These are phyloP conservation scores for Phytophthora cryptogea DNA, from an alignment of 352 stramenopile genomes.

Conservation along the genomic window DNA sequence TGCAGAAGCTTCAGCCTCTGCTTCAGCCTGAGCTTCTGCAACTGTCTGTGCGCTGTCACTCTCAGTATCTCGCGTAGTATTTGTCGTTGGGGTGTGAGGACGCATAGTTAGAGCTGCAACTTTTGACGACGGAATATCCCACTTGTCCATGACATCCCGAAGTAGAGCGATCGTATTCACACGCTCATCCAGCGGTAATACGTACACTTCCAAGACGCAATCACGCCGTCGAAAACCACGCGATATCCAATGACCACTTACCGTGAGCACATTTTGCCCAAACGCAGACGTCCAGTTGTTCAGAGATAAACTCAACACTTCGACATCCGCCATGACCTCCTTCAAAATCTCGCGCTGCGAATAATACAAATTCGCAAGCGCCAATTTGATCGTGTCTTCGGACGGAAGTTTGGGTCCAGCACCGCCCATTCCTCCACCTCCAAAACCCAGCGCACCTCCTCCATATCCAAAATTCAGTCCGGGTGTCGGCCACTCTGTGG, in stretches of 20 bases:
- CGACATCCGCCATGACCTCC: constrained; percentile 74
- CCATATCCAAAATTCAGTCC: constrained; percentile 33
- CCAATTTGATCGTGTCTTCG: constrained; percentile 73
- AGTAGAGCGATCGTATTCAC: constrained; percentile 82
- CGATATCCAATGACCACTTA: constrained; percentile 82
- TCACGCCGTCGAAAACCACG: constrained; percentile 72
- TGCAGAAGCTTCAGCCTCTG: constrained; percentile 31
- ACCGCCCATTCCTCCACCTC: constrained; percentile 19
- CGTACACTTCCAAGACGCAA: constrained; percentile 79
- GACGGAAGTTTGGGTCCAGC: constrained; percentile 48
- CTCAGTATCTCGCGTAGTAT: constrained; percentile 15
- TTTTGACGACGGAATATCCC: constrained; percentile 75
- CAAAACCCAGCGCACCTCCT: constrained; percentile 19
- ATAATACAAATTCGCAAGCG: constrained; percentile 77
- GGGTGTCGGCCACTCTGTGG: constrained; percentile 31
- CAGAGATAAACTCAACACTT: constrained; percentile 73
- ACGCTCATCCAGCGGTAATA: constrained; percentile 72
- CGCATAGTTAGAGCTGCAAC: constrained; percentile 76
- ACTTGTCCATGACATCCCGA: constrained; percentile 83
- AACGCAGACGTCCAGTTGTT: constrained; percentile 86
- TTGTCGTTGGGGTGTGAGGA: constrained; percentile 33
- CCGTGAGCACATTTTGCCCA: constrained; percentile 78
- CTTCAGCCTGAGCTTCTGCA: constrained; percentile 27
- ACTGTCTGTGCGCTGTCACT: constrained; percentile 32
- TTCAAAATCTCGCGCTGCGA: constrained; percentile 83